Evolutionary conservation across 805 yeast species (phyloP), one percentile per base, ranked within the genome.

Genomic region (Torulaspora quercuum): DNA sequence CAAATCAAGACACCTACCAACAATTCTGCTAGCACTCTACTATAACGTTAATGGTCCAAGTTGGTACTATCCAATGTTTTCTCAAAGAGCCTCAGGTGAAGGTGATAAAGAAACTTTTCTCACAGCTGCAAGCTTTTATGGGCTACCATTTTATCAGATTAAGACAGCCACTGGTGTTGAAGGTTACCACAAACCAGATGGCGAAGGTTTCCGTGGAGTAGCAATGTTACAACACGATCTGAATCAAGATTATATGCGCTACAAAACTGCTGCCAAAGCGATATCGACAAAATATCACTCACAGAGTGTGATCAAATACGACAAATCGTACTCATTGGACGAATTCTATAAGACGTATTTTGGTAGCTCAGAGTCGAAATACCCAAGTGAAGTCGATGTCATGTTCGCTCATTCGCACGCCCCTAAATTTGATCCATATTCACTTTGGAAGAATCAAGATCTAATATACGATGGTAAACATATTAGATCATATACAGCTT

Each of bases 141-240:
- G 67, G 0, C 50, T 72, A 49, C 52, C 49, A 5, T 76, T 64
- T 58, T 72, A 68, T 53, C 85, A 78, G 54, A 69, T 72, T 3
- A 59, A 60, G 42, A 52, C 62, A 1, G 54, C 56, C 16, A 61
- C 67, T 1, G 55, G 57, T 11, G 63, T 70, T 3, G 61, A 68
- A 34, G 76, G 76, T 4, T 64, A 64, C 47, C 57, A 58, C 40
- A 42, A 39, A 24, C 37, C 42, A 3, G 45, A 45, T 5, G 57
- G 59, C 30, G 63, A 58, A 8, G 65, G 64, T 4, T 81, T 75
- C 54, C 59, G 68, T 14, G 90, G 90, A 13, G 74, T 80, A 8
- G 86, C 84, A 3, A 84, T 85, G 90, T 80, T 82, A 6, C 95
- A 85, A 56, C 75, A 67, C 45, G 78, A 81, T 53, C 86, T 89